Evolutionary conservation across 169 alveolate genomes (phyloP).

Genomic region (Fabrea salina): DNA sequence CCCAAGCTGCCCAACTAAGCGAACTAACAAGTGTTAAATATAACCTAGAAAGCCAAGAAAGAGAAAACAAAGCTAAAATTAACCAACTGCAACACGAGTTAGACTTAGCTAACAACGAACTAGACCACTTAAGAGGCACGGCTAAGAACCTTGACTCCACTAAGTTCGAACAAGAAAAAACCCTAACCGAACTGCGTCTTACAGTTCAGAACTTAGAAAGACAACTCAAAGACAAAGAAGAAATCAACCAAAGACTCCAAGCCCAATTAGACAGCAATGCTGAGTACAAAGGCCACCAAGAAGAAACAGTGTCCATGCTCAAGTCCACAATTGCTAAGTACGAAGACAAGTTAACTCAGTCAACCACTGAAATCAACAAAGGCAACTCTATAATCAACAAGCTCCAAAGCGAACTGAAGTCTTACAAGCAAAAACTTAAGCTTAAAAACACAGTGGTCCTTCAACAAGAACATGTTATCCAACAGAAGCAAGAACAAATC

Average conservation of each 20-base stretch:
- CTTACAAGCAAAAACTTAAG: slow-evolving; percentile 28
- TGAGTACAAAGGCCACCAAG: slow-evolving; percentile 3
- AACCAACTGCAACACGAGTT: slow-evolving; percentile 19
- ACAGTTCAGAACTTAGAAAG: slow-evolving; percentile 30
- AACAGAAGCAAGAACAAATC: neutral
- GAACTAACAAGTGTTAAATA: slow-evolving; percentile 1
- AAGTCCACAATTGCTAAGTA: slow-evolving; percentile 24
- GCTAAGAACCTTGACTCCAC: slow-evolving; percentile 34
- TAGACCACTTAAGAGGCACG: slow-evolving; percentile 33
- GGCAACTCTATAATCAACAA: slow-evolving; percentile 31
- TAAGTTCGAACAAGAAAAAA: slow-evolving; percentile 40
- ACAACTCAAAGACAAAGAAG: slow-evolving; percentile 36
- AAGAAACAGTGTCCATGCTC: neutral
- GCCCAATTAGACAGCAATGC: neutral
- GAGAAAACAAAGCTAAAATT: slow-evolving; percentile 20
- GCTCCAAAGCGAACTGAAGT: slow-evolving; percentile 28
- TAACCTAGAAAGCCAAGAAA: slow-evolving; percentile 28
- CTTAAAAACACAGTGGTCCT: slow-evolving; percentile 24
- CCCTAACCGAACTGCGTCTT: slow-evolving; percentile 40
- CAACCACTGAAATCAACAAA: slow-evolving; percentile 33
- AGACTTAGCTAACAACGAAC: slow-evolving; percentile 28
- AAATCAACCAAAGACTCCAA: slow-evolving; percentile 16
- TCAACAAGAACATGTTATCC: slow-evolving; percentile 29
- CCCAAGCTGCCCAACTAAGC: neutral
- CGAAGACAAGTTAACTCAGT: slow-evolving; percentile 26